Evolutionary conservation across 2,329 filamentous ascomycete genomes (phyloP).

Genomic region (Knoxdaviesia capensis): DNA sequence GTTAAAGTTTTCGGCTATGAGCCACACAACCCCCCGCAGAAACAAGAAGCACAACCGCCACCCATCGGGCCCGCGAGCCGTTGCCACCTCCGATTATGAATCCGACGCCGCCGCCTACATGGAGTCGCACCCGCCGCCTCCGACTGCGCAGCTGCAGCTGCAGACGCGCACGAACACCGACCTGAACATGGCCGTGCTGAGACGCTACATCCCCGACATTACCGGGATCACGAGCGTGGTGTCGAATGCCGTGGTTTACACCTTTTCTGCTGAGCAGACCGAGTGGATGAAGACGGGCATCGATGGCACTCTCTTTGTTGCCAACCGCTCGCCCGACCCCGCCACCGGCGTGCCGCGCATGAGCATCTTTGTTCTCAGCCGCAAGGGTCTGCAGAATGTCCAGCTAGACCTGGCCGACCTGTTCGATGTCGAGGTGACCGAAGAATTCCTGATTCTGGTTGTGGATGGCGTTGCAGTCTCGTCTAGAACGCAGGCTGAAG

Average conservation of each 20-base stretch:
- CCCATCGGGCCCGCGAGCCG: constrained; percentile 15
- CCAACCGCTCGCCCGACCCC: not conserved
- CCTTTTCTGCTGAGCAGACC: constrained; percentile 42
- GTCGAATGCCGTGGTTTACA: constrained; percentile 72
- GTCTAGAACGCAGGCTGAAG: too few relatives aligned
- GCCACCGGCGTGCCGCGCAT: constrained; percentile 33
- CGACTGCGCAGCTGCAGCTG: constrained; percentile 17
- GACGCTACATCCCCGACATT: constrained; percentile 60
- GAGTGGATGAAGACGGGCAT: constrained; percentile 72
- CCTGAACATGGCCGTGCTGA: constrained; percentile 71
- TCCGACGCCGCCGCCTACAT: constrained; percentile 37
- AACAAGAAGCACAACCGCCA: constrained; percentile 17
- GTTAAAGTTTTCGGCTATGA: constrained; percentile 15
- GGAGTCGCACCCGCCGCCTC: constrained; percentile 16
- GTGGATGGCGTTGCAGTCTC: constrained; percentile 12
- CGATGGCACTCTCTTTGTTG: constrained; percentile 74
- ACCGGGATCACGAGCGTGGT: constrained; percentile 58
- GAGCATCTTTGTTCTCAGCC: constrained; percentile 53
- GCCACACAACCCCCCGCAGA: constrained; percentile 20
- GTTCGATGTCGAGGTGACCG: constrained; percentile 41
- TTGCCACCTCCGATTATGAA: constrained; percentile 39
- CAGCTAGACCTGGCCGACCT: constrained; percentile 42
- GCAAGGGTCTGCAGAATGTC: constrained; percentile 51
- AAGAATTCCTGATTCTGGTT: constrained; percentile 30
- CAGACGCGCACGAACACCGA: constrained; percentile 57